Evolutionary conservation across 352 stramenopile genomes (phyloP).

Genomic region (Globisporangium perplexum): DNA sequence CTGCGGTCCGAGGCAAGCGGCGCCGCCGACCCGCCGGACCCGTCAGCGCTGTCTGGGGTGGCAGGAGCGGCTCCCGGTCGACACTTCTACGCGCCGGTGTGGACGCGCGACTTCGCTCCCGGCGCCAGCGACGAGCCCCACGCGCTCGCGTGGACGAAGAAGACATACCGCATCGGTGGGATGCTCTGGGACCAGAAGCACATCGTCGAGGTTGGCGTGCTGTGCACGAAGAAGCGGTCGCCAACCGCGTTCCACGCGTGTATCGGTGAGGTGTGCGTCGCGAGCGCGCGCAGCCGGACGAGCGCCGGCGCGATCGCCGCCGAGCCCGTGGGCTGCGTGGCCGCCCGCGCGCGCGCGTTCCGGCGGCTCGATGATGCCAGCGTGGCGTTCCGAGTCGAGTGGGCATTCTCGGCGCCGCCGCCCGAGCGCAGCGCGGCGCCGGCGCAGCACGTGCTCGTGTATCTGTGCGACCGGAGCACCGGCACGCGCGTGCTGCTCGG

Average conservation of each 20-base stretch:
- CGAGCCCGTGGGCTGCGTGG: slow-evolving; percentile 10
- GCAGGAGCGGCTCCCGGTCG: slow-evolving; percentile 21
- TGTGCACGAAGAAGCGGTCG: slow-evolving; percentile 26
- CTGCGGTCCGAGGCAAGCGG: slow-evolving; percentile 22
- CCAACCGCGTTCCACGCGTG: slow-evolving; percentile 18
- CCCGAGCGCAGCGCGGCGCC: not conserved
- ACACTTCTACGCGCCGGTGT: slow-evolving; percentile 31
- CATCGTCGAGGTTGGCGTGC: slow-evolving; percentile 33
- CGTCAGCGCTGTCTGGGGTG: slow-evolving; percentile 17
- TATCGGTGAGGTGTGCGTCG: slow-evolving; percentile 28
- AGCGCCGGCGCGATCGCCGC: slow-evolving; percentile 1
- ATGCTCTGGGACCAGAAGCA: slow-evolving; percentile 40
- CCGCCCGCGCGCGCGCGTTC: slow-evolving; percentile 17
- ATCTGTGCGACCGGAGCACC: slow-evolving; percentile 10
- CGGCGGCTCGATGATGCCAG: slow-evolving; percentile 10
- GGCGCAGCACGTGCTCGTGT: slow-evolving; percentile 28
- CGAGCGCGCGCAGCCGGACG: slow-evolving; percentile 15
- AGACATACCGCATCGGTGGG: slow-evolving; percentile 29
- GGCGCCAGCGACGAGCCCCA: not conserved
- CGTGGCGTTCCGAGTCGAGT: slow-evolving; percentile 26
- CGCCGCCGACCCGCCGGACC: slow-evolving; percentile 6
- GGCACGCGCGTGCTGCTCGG: slow-evolving; percentile 19
- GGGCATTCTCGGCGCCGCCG: slow-evolving; percentile 13
- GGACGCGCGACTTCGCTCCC: slow-evolving; percentile 1
- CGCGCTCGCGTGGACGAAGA: slow-evolving; percentile 23